phyloP scores from a whole-genome alignment of 305 asterid species.

The Fraxinus latifolia region DNA sequence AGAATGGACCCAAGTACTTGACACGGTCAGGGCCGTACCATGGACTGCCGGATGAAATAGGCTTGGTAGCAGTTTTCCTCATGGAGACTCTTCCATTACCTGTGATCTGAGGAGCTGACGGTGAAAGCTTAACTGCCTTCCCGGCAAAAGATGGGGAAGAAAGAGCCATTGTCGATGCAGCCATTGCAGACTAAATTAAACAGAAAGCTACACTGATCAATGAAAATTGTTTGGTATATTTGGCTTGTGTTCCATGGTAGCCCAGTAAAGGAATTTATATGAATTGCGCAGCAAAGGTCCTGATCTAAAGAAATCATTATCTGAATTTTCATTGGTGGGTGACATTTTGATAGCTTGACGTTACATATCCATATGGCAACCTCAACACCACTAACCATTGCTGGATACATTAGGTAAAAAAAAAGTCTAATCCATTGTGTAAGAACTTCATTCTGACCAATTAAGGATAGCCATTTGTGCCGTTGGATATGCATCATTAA shows the following conservation, averaged over 20 bases:
- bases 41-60: constrained; percentile 6
- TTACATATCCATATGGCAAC: not conserved
- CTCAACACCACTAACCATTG: not conserved
- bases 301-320: not conserved
- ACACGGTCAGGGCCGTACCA: constrained; percentile 13
- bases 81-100: constrained; percentile 17
- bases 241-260: not conserved
- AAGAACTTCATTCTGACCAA: not conserved
- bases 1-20: constrained; percentile 16
- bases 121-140: constrained; percentile 1
- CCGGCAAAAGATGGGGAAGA: constrained; percentile 20
- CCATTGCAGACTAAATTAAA: not conserved
- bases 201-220: not conserved
- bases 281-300: not conserved
- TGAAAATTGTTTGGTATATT: not conserved
- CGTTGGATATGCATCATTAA: not conserved
- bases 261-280: not conserved
- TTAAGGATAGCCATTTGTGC: not conserved
- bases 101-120: not conserved
- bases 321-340: not conserved
- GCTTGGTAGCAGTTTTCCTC: constrained; percentile 9
- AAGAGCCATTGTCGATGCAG: constrained; percentile 16
- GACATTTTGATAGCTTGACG: not conserved
- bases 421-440: not conserved
- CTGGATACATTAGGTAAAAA: not conserved